These are phyloP conservation scores for Solanum hybrid DNA, from an alignment of 305 asterid species.

Conservation along the genomic window DNA sequence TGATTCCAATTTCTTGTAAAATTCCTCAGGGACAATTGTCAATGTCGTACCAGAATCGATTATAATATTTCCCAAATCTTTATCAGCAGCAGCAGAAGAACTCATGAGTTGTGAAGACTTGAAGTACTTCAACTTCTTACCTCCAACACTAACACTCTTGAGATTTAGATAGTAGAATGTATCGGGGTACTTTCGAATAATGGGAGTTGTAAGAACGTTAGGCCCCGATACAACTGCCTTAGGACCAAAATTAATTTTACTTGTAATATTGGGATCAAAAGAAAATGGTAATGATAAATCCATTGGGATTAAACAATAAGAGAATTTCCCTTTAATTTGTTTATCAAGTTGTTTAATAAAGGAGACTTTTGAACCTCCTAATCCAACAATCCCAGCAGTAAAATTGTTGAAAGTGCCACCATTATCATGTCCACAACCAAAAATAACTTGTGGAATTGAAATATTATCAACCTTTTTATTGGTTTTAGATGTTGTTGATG, in stretches of 20 bases:
- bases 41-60: background rate
- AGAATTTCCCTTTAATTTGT: constrained; percentile 27
- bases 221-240: background rate
- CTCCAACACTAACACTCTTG: background rate
- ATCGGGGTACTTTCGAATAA: background rate
- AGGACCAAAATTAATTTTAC: constrained; percentile 1
- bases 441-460: constrained; percentile 19
- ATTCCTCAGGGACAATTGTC: background rate
- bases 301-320: constrained; percentile 26
- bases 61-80: background rate
- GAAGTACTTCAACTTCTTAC: background rate
- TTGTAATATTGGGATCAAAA: background rate
- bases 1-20: background rate
- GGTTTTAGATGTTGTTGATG: background rate
- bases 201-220: background rate
- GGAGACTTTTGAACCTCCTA: constrained; percentile 33
- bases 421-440: constrained; percentile 45
- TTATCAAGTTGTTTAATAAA: constrained; percentile 24
- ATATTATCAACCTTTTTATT: background rate
- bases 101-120: background rate
- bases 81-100: background rate
- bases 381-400: constrained; percentile 38
- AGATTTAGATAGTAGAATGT: background rate
- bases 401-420: constrained; percentile 23
- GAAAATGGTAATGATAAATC: background rate